Evolutionary conservation across 441 rosid genomes (phyloP), one percentile per base, ranked within the genome.

Genomic region (Brassica hybrid): DNA sequence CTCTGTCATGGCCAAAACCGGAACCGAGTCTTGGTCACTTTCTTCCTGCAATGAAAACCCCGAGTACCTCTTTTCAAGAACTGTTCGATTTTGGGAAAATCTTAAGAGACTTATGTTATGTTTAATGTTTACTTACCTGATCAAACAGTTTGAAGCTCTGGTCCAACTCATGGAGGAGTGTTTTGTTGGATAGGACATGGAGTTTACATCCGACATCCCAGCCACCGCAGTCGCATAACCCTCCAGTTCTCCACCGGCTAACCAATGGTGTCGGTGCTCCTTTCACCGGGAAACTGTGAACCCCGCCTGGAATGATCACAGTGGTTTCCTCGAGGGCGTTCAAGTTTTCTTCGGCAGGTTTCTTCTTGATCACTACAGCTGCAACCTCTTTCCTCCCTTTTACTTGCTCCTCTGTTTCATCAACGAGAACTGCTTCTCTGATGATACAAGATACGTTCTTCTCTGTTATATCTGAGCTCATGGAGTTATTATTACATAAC

Each of bases 151-250:
- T 80, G 36, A 89, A 80, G 76, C 71, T 67, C 65, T 30, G 34
- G 16, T 64, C 64, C 84, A 74, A 58, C 21, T 75, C 63, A 64
- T 14, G 38, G 57, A 68, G 79, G 62, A 74, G 30, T 56, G 67
- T 64, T 72, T 71, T 73, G 72, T 80, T 80, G 36, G 89, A 81
- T 72, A 95, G 89, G 27, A 87, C 60, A 13, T 83, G 78, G 18
- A 91, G 82, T 71, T 86, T 85, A 85, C 99, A 95, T 48, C 97
- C 99, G 8, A 91, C 85, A 85, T 95, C 99, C 99, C 99, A 95
- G 45, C 99, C 99, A 60, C 99, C 99, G 70, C 99, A 95, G 68
- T 95, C 98, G 21, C 99, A 95, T 65, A 84, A 78, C 58, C 99
- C 99, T 67, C 92, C 89, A 1, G 89, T 68, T 79, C 79, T 91